Percentiles rank a stretch among this genome's conserved stretches.
phyloP scores from a whole-genome alignment of 257 asterid genomes.

The Dorcoceras hygrometricum region DNA sequence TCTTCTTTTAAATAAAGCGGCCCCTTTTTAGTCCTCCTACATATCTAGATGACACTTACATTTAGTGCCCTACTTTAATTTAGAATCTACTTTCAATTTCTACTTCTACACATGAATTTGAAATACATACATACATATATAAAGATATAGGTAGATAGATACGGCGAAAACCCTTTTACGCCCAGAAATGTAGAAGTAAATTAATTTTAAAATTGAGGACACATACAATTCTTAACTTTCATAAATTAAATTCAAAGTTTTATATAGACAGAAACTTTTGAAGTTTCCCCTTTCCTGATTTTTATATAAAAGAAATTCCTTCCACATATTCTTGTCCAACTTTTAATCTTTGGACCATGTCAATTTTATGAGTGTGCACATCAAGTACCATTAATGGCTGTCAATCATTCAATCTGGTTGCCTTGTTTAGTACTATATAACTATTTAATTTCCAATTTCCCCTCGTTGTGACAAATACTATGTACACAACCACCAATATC shows the following conservation, averaged over 20 bases:
- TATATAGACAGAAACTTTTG: constrained; percentile 22
- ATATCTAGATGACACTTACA: constrained; percentile 32
- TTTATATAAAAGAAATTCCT: constrained; percentile 36
- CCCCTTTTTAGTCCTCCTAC: constrained; percentile 36
- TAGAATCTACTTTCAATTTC: constrained; percentile 59
- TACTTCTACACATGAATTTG: no score
- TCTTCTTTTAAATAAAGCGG: constrained; percentile 34
- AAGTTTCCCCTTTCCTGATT: constrained; percentile 30
- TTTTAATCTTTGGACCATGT: constrained; percentile 31
- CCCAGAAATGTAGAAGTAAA: no score
- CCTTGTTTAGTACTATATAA: neutral
- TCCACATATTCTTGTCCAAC: constrained; percentile 7
- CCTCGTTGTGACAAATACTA: neutral
- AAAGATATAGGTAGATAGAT: no score
- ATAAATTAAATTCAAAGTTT: no score
- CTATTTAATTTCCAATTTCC: constrained; percentile 1
- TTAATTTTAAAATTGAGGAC: no score
- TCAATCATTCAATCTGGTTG: no score
- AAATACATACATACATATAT: no score
- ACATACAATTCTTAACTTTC: no score
- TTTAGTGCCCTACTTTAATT: constrained; percentile 28
- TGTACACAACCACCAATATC: neutral
- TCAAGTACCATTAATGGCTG: no score
- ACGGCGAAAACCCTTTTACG: no score
- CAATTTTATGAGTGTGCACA: neutral